Conservation (phyloP, 1,284 basidiomycete species). For the Ganoderma resinaceum region DNA sequence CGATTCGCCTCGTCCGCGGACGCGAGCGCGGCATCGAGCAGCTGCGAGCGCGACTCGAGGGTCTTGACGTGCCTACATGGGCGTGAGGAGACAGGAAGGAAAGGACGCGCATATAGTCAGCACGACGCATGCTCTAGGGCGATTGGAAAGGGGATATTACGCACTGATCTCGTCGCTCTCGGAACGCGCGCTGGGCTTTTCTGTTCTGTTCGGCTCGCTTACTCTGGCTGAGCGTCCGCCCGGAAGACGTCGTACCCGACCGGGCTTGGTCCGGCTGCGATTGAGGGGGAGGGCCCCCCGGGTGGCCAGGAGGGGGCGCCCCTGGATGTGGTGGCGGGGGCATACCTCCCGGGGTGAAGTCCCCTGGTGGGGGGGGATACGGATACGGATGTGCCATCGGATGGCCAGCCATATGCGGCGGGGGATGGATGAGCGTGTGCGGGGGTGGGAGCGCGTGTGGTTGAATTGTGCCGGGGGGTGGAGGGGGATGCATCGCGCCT, state of each 20-base stretch:
- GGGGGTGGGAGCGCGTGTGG: constrained; percentile 39
- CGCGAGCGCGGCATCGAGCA: constrained; percentile 81
- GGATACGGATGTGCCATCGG: constrained; percentile 26
- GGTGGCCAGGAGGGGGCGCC: constrained; percentile 32
- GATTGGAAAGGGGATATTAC: constrained; percentile 2
- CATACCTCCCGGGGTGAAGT: constrained; percentile 61
- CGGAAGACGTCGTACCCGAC: constrained; percentile 43
- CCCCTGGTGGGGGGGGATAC: constrained; percentile 38
- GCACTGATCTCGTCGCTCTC: constrained; percentile 84
- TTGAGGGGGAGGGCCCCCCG: constrained; percentile 32
- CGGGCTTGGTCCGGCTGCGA: constrained; percentile 40
- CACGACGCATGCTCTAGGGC: not conserved
- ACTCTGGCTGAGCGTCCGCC: constrained; percentile 70
- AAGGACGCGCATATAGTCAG: constrained; percentile 18
- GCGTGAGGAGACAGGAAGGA: not conserved
- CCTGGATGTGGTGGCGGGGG: constrained; percentile 45
- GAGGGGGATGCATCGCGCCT: constrained; percentile 44
- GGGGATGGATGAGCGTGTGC: constrained; percentile 38
- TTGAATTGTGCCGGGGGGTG: constrained; percentile 42
- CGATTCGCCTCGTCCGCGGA: constrained; percentile 86
- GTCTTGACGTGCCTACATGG: constrained; percentile 77
- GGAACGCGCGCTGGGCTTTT: constrained; percentile 85
- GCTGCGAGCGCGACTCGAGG: constrained; percentile 80
- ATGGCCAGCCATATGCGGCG: constrained; percentile 33
- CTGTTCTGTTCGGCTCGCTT: constrained; percentile 89